phyloP scores from a whole-genome alignment of 139 green algal species.

The Gonium pectorale region DNA sequence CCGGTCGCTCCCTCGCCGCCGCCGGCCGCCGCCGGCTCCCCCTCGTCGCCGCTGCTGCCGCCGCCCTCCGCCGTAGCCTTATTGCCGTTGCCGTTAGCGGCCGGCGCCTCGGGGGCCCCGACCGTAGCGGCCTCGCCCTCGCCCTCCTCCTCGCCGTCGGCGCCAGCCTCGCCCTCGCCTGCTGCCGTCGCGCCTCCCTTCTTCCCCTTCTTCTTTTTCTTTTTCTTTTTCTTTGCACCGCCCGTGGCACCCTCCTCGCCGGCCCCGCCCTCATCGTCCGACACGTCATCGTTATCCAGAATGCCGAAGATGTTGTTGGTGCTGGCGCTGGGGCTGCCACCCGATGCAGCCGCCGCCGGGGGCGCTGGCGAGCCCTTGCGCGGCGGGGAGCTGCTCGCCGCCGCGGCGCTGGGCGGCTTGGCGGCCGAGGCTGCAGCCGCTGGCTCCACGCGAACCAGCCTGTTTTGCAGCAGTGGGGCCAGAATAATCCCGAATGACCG shows the following conservation, averaged over 20 bases:
- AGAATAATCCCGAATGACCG: too few relatives aligned
- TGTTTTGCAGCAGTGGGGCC: too few relatives aligned
- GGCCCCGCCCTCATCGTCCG: not conserved
- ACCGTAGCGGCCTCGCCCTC: not conserved
- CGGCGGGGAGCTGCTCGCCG: too few relatives aligned
- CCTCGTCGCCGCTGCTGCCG: conserved; percentile 38
- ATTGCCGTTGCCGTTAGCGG: not conserved
- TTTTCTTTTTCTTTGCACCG: conserved; percentile 47
- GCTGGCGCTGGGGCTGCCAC: too few relatives aligned
- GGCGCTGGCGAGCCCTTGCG: not conserved
- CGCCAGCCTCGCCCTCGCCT: conserved; percentile 20
- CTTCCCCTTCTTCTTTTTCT: conserved; percentile 61
- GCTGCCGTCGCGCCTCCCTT: not conserved
- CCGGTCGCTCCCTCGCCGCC: conserved; percentile 16
- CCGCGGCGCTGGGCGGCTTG: too few relatives aligned
- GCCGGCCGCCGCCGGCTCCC: not conserved
- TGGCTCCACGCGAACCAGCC: too few relatives aligned
- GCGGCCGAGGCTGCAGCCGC: too few relatives aligned
- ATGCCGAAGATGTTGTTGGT: conserved; percentile 18
- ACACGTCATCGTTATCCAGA: conserved; percentile 26
- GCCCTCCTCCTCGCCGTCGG: conserved; percentile 22
- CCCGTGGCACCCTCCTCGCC: not conserved
- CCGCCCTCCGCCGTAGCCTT: not conserved
- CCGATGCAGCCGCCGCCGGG: not conserved
- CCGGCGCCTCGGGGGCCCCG: not conserved